Conservation (phyloP, 1,284 basidiomycete species). For the Wolfiporia cocos region DNA sequence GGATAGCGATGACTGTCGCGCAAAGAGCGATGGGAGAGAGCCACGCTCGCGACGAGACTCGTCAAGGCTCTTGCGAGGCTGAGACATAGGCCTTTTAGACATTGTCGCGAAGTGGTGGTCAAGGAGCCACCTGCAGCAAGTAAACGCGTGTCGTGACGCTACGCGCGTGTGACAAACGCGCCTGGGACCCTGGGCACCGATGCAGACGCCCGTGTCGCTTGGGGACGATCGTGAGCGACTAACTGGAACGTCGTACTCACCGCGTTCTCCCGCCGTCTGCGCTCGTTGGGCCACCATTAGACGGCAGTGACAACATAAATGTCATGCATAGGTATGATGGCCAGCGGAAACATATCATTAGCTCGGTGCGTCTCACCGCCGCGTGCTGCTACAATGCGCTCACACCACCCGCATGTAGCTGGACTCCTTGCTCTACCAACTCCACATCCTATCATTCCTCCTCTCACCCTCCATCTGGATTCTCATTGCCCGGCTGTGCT, state of each 20-base stretch:
- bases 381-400: neutral
- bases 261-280: conserved; percentile 2
- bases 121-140: too few relatives aligned
- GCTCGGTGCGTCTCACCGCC: conserved; percentile 45
- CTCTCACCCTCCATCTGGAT: conserved; percentile 60
- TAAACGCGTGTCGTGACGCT: too few relatives aligned
- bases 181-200: conserved; percentile 10
- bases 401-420: conserved; percentile 36
- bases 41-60: neutral
- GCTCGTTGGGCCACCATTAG: neutral
- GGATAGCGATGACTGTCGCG: conserved; percentile 2
- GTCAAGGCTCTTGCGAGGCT: conserved; percentile 3
- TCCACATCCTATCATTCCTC: conserved; percentile 70
- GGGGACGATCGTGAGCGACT: neutral
- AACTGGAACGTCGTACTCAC: neutral
- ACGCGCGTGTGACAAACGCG: conserved; percentile 6
- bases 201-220: neutral
- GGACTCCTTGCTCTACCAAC: conserved; percentile 62
- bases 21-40: conserved; percentile 2
- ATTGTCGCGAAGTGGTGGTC: too few relatives aligned
- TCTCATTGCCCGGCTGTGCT: conserved; percentile 46
- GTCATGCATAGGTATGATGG: conserved; percentile 69
- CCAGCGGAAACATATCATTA: conserved; percentile 70
- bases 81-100: neutral
- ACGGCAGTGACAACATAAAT: too few relatives aligned